Conservation (phyloP, 1,139 yeast genomes). For the Kodamaea plutei region DNA sequence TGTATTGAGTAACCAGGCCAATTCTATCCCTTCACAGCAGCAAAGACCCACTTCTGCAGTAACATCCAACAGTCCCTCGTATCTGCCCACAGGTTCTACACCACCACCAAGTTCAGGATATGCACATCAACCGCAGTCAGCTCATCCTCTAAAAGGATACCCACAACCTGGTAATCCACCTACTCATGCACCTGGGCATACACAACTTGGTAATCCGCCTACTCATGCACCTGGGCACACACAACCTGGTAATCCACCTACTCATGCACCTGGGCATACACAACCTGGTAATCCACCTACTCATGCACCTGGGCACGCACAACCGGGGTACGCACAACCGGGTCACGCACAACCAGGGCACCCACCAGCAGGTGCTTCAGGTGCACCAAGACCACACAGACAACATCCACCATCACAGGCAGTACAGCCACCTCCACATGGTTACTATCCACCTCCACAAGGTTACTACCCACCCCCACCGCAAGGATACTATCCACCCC, state of each 20-base stretch:
- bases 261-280: not conserved
- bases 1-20: too few relatives aligned
- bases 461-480: conserved; percentile 14
- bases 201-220: too few relatives aligned
- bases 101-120: not conserved
- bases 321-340: not conserved
- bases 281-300: conserved; percentile 10
- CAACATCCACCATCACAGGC: conserved; percentile 9
- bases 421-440: conserved; percentile 7
- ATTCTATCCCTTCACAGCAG: too few relatives aligned
- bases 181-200: too few relatives aligned
- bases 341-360: not conserved
- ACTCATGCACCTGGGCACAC: not conserved
- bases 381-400: conserved; percentile 4
- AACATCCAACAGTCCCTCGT: too few relatives aligned
- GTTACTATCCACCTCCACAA: conserved; percentile 15
- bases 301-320: not conserved
- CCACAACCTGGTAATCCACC: too few relatives aligned
- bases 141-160: not conserved
- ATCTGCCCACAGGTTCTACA: too few relatives aligned
- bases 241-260: conserved; percentile 9
- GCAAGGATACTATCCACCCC: conserved; percentile 16
- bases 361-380: conserved; percentile 3
- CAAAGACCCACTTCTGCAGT: too few relatives aligned
- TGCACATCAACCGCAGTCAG: not conserved